Percentiles rank a stretch among this genome's conserved stretches.
Conservation (phyloP, 257 asterid species). For the Solanum gandarillasii region DNA sequence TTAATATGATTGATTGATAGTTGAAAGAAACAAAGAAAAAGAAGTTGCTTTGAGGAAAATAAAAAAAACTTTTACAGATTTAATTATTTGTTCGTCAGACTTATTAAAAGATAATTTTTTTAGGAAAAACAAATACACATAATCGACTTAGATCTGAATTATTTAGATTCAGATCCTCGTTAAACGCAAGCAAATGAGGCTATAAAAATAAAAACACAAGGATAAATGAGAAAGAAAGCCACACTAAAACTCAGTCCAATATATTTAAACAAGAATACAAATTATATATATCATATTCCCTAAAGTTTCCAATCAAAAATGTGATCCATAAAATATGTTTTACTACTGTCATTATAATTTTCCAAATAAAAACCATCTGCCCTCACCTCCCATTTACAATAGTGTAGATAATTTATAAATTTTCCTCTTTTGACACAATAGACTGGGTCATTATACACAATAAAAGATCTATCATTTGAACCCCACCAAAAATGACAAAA, state of each 20-base stretch:
- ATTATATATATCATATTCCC: not conserved
- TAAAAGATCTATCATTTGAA: not conserved
- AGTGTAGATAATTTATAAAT: not conserved
- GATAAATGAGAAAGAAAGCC: not conserved
- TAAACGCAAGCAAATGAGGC: not conserved
- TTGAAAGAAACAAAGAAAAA: not conserved
- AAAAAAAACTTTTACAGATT: too few relatives aligned
- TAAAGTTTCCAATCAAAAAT: not conserved
- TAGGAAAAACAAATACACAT: too few relatives aligned
- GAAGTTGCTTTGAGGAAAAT: not conserved
- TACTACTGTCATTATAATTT: not conserved
- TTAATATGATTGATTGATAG: not conserved
- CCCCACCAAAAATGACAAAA: not conserved
- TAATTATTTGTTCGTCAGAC: too few relatives aligned
- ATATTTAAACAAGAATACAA: not conserved
- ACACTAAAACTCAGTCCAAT: not conserved
- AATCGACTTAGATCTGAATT: too few relatives aligned
- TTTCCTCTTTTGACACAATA: not conserved
- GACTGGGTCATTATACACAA: not conserved
- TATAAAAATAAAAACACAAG: not conserved
- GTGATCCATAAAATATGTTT: not conserved
- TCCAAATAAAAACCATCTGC: not conserved
- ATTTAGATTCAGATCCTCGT: not conserved
- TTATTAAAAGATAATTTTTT: too few relatives aligned
- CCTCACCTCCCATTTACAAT: not conserved